Base-by-base conservation (phyloP, 768 basidiomycete species). In the Tremella fuciformis region DNA sequence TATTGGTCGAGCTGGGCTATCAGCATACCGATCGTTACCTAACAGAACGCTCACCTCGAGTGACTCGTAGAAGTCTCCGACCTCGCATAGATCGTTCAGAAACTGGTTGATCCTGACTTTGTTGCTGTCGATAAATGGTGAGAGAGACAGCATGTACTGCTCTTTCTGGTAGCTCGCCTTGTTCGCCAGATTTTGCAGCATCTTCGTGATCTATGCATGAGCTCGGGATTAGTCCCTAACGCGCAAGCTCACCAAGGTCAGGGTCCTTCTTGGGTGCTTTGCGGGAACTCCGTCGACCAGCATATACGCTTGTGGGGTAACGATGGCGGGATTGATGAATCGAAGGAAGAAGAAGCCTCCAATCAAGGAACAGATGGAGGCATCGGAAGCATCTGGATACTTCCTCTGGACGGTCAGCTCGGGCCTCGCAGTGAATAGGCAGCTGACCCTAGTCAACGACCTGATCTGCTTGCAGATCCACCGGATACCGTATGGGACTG, bases 401-500 rank as follows among this genome's bases (percentile, higher is more conserved):
- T 98, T 98, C 54, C 96, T 84, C 96, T 98, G 26, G 21, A 51
- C 16, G 16, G 21, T 41, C 22, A 42, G 42, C 38, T 7, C 13
- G 11, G 53, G 26, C 3, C 3, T 7, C 13, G 41, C 4, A 16
- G 9, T 18, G 13, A 29, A 24, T 18, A 6, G 50, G 21, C 26
- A 8, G 69, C 78, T 64, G 56, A 97, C 94, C 80, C 91, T 83
- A 50, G 94, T 98, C 74, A 99, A 78, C 80, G 91, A 94, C 62
- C 92, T 82, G 74, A 99, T 99, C 78, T 99, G 96, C 78, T 99
- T 99, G 80, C 96, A 99, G 74, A 99, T 99, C 96, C 96, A 99
- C 65, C 96, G 84, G 63, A 99, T 99, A 69, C 96, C 96, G 72
- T 99, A 99, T 24, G 96, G 96, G 13, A 98, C 96, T 69, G 88